Evolutionary conservation across 176 grass and related monocot species (phyloP).

Genomic region (Stipa capillata): DNA sequence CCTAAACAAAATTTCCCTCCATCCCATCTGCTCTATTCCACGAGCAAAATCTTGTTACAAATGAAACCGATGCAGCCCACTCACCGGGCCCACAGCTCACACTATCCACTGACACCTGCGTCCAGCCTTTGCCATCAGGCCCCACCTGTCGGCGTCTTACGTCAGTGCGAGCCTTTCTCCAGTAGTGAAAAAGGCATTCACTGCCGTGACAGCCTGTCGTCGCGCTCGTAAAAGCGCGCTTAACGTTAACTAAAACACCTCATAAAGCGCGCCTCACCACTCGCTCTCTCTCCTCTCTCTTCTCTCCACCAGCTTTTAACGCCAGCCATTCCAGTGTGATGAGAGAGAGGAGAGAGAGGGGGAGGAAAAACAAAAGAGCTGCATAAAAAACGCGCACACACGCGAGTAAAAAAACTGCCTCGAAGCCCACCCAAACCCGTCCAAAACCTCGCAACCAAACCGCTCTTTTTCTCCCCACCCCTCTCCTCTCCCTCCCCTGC

Average conservation of each 20-base stretch:
- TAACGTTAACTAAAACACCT: slow-evolving; percentile 43
- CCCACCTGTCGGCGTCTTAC: neutral
- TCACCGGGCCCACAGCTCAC: neutral
- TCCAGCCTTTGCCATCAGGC: too few relatives aligned
- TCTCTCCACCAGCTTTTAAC: neutral
- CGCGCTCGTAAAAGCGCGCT: slow-evolving; percentile 31
- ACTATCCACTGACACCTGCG: neutral
- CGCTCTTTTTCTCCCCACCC: slow-evolving; percentile 8
- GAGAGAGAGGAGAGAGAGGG: neutral
- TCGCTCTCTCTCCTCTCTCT: neutral
- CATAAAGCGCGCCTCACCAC: neutral
- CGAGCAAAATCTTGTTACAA: neutral
- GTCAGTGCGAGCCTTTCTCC: neutral
- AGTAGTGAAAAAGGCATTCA: slow-evolving; percentile 1
- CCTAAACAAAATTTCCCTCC: neutral
- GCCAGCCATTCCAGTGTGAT: neutral
- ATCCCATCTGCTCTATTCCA: neutral
- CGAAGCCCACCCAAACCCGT: slow-evolving; percentile 58
- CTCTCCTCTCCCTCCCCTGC: neutral
- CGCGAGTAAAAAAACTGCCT: slow-evolving; percentile 28
- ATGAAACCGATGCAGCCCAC: neutral
- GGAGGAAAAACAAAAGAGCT: slow-evolving; percentile 1
- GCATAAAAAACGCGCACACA: neutral
- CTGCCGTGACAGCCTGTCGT: slow-evolving; percentile 22
- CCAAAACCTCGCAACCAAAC: slow-evolving; percentile 44